Conservation (phyloP, 257 asterid genomes). For the Ilex asprella region DNA sequence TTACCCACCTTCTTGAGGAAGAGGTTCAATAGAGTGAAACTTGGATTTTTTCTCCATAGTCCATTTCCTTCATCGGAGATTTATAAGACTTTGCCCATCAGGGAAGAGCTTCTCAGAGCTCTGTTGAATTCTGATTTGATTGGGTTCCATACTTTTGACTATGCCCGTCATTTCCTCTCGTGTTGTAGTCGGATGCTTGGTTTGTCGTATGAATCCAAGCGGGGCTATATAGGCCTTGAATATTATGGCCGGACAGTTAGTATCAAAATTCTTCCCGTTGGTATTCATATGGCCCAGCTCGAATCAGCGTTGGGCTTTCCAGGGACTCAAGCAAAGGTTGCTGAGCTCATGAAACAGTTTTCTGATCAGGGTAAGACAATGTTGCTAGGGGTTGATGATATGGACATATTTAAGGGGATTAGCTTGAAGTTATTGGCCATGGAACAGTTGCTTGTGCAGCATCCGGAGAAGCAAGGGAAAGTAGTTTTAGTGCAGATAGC, state of each 20-base stretch:
- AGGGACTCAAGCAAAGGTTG: conserved; percentile 56
- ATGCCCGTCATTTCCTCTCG: conserved; percentile 84
- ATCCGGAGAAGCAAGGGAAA: conserved; percentile 84
- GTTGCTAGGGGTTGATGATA: conserved; percentile 84
- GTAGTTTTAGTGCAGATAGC: conserved; percentile 87
- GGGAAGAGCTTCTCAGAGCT: conserved; percentile 75
- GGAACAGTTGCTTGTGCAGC: conserved; percentile 72
- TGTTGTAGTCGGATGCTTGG: conserved; percentile 91
- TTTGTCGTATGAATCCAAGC: conserved; percentile 69
- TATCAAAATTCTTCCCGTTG: conserved; percentile 88
- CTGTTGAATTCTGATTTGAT: conserved; percentile 72
- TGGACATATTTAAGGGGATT: conserved; percentile 87
- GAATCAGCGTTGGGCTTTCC: conserved; percentile 60
- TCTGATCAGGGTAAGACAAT: conserved; percentile 51
- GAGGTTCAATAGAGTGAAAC: conserved; percentile 79
- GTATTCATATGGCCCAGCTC: conserved; percentile 87
- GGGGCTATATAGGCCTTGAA: conserved; percentile 87
- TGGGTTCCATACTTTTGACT: conserved; percentile 85
- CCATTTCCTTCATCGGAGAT: conserved; percentile 86
- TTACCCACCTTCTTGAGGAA: conserved; percentile 84
- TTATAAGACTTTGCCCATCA: conserved; percentile 67
- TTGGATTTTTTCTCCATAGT: conserved; percentile 80
- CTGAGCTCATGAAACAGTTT: conserved; percentile 52
- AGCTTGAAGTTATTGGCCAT: conserved; percentile 76
- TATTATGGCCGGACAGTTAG: conserved; percentile 89